These are phyloP conservation scores for Fusarium austroafricanum DNA, from an alignment of 2,329 filamentous ascomycete genomes.

Conservation along the genomic window DNA sequence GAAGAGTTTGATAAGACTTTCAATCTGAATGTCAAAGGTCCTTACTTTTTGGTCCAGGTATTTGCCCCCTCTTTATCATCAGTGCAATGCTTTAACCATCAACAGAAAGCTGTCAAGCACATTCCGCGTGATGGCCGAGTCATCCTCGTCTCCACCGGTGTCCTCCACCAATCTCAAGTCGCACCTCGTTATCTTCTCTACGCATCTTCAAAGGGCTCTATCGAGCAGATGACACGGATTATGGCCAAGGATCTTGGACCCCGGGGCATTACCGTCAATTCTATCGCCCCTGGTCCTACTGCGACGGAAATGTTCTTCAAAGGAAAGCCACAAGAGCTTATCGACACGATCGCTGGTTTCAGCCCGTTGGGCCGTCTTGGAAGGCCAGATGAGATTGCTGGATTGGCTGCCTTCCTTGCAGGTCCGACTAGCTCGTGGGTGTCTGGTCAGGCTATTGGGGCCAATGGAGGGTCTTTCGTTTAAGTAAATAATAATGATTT, in stretches of 20 bases:
- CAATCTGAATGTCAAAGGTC: constrained; percentile 1
- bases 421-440: constrained; percentile 14
- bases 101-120: constrained; percentile 3
- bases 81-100: background rate
- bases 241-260: constrained; percentile 12
- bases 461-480: constrained; percentile 18
- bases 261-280: constrained; percentile 14
- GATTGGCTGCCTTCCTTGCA: constrained; percentile 3
- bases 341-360: background rate
- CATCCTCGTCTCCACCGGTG: constrained; percentile 11
- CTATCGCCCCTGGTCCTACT: constrained; percentile 8
- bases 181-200: constrained; percentile 18
- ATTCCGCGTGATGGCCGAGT: constrained; percentile 8
- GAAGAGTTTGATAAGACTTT: constrained; percentile 8
- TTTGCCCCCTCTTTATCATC: accelerated
- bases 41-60: constrained; percentile 11
- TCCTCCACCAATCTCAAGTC: constrained; percentile 6
- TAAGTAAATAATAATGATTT: background rate
- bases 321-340: constrained; percentile 10
- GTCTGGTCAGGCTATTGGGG: constrained; percentile 10
- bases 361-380: constrained; percentile 3
- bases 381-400: constrained; percentile 4
- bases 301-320: constrained; percentile 20
- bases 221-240: constrained; percentile 18
- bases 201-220: constrained; percentile 6